Evolutionary conservation across 805 yeast genomes (phyloP), one percentile per base, ranked within the genome.

Genomic region (Ogataea sp.): DNA sequence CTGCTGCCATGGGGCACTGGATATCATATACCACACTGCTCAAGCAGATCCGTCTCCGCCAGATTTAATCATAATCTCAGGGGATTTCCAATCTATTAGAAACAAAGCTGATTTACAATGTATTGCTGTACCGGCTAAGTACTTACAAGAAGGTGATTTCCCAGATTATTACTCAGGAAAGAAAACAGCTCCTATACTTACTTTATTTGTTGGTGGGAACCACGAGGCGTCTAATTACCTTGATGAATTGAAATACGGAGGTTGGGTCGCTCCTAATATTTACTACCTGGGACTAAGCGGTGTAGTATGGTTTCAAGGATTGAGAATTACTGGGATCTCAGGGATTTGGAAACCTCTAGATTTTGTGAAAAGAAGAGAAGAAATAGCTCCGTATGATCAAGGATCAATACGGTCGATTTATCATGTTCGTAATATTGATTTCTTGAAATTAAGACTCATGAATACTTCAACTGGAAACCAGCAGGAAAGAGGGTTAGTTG

Each of bases 161-260:
- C 76, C 73, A 33, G 62, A 71, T 20, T 90, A 88, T 56, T 85
- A 84, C 51, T 54, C 53, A 1, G 86, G 90, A 1, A 46, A 50
- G 16, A 64, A 61, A 35, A 57, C 39, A 23, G 95, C 96, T 0
- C 96, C 96, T 0, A 68, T 82, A 1, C 59, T 78, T 25, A 90
- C 97, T 0, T 48, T 93, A 0, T 83, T 90, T 48, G 76, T 93
- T 32, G 97, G 98, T 3, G 98, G 98, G 0, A 93, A 93, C 59
- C 98, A 93, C 53, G 98, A 93, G 55, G 79, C 93, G 4, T 84
- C 94, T 42, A 76, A 80, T 43, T 85, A 83, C 55, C 54, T 93
- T 45, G 65, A 73, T 43, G 87, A 83, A 48, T 61, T 89, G 42
- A 75, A 74, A 43, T 73, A 70, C 55, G 98, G 98, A 11, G 98